These are phyloP conservation scores for Kurtzmaniella quercitrusa DNA, from an alignment of 1,139 yeast species.

Conservation along the genomic window DNA sequence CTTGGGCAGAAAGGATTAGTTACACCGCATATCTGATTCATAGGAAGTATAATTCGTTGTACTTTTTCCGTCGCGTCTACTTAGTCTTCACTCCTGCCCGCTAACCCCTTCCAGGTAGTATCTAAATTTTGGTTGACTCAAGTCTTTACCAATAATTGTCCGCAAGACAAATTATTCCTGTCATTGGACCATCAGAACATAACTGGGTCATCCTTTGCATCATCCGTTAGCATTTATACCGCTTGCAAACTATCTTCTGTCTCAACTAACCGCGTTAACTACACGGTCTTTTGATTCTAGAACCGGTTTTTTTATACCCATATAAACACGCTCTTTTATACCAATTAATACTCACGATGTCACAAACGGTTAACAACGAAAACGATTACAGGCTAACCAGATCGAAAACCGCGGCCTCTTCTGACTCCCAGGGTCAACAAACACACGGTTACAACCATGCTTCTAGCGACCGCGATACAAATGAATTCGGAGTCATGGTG, in stretches of 20 bases:
- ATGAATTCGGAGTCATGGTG: neutral
- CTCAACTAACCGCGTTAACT: no score
- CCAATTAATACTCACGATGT: slow-evolving; percentile 18
- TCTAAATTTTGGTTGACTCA: no score
- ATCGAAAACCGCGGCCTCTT: slow-evolving; percentile 12
- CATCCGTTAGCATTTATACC: neutral
- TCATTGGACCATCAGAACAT: neutral
- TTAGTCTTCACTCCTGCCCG: no score
- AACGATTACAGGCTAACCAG: slow-evolving; percentile 38
- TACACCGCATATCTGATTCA: no score
- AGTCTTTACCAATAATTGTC: no score
- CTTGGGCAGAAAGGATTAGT: neutral
- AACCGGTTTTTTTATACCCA: neutral
- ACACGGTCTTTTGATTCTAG: no score
- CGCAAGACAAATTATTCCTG: neutral
- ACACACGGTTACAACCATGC: neutral
- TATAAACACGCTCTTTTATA: neutral
- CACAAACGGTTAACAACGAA: slow-evolving; percentile 38
- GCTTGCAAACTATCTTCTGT: neutral
- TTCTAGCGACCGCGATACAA: neutral
- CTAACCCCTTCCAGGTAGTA: no score
- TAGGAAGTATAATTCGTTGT: no score
- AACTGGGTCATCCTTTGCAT: neutral
- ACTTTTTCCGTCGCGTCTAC: no score
- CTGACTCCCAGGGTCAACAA: neutral